These are phyloP conservation scores for Trichoderma breve DNA, from an alignment of 2,329 filamentous ascomycete species.

Conservation along the genomic window DNA sequence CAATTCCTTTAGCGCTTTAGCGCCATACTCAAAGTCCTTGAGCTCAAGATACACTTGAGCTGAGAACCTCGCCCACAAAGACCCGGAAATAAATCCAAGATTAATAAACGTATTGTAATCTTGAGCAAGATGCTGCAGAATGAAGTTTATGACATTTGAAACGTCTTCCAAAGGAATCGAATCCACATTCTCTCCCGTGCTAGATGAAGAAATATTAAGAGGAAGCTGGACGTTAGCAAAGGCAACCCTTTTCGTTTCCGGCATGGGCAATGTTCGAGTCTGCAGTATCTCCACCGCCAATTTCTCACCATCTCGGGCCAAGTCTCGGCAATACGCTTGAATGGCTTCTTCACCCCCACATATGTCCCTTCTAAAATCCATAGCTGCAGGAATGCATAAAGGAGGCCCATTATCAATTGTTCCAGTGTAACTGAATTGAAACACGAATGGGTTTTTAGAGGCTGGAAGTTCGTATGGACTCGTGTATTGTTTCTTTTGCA, in stretches of 20 bases:
- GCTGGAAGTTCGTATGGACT: conserved; percentile 2
- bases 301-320: conserved; percentile 3
- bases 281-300: neutral
- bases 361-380: neutral
- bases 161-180: neutral
- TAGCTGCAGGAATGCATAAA: neutral
- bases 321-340: neutral
- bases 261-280: neutral
- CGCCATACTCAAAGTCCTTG: neutral
- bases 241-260: conserved; percentile 1
- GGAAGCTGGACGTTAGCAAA: conserved; percentile 14
- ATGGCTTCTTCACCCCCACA: conserved; percentile 8
- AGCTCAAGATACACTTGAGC: conserved; percentile 12
- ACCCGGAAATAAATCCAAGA: neutral
- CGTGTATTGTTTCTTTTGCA: neutral
- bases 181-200: neutral
- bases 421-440: conserved; percentile 14
- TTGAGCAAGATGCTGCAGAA: neutral
- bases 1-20: neutral
- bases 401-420: conserved; percentile 11
- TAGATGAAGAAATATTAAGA: neutral
- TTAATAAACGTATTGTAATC: conserved; percentile 8
- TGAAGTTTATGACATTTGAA: neutral
- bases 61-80: conserved; percentile 5
- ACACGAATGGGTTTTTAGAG: conserved; percentile 12